These are phyloP conservation scores for Phaeophleospora eucalypticola DNA, from an alignment of 2,329 filamentous ascomycete genomes.

Conservation along the genomic window DNA sequence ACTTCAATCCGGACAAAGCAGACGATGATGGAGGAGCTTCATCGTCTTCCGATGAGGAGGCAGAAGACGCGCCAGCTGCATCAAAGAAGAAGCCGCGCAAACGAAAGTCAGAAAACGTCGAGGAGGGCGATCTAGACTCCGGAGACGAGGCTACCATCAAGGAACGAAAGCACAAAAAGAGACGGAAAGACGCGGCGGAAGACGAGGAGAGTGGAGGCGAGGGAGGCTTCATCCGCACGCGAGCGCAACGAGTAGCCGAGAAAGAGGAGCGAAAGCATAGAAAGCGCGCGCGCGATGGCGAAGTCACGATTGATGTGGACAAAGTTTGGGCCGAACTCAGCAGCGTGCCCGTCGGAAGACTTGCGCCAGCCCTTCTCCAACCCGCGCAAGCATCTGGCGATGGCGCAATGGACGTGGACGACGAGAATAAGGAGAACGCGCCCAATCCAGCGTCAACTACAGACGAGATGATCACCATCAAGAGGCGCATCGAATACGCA, in stretches of 20 bases:
- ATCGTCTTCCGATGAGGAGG: conserved; percentile 35
- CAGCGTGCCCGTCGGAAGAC: conserved; percentile 29
- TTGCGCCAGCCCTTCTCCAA: conserved; percentile 5
- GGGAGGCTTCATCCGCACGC: conserved; percentile 51
- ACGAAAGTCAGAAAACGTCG: conserved; percentile 29
- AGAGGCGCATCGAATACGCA: conserved; percentile 55
- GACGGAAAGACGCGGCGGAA: conserved; percentile 31
- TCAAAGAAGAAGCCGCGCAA: conserved; percentile 38
- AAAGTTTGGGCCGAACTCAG: conserved; percentile 53
- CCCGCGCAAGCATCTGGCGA: conserved; percentile 9
- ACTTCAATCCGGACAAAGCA: conserved; percentile 39
- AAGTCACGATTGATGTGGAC: conserved; percentile 54
- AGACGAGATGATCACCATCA: conserved; percentile 52
- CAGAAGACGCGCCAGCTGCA: conserved; percentile 21
- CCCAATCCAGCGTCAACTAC: conserved; percentile 4
- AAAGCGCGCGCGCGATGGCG: conserved; percentile 39
- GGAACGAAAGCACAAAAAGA: conserved; percentile 42
- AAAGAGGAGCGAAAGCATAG: conserved; percentile 47
- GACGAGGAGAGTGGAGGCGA: conserved; percentile 40
- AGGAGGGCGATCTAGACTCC: conserved; percentile 45
- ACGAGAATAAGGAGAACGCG: conserved; percentile 24
- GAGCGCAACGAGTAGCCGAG: conserved; percentile 50
- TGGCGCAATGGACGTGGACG: conserved; percentile 19
- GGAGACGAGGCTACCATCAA: conserved; percentile 55
- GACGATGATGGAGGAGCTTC: conserved; percentile 29